Base-by-base conservation (phyloP, 768 basidiomycete species). In the Thelephora ganbajun region DNA sequence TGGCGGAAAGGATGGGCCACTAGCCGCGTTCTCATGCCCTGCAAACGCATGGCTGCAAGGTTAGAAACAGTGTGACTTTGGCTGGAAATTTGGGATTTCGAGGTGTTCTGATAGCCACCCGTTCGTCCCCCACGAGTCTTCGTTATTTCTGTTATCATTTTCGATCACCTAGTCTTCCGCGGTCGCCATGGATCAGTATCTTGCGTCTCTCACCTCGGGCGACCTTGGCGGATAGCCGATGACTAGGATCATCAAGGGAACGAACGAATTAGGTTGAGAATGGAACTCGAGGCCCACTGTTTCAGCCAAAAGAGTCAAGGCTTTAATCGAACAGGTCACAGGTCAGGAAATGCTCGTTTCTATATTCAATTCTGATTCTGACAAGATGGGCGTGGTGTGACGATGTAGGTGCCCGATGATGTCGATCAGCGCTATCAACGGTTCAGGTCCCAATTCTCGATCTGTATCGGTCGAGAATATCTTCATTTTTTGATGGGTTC, bases 161-260 rank as follows among this genome's bases (percentile, higher is more conserved):
- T 20, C 43, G 35, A 20, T 33, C 35, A 44, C 44, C 35, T 60
- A n/a, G n/a, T n/a, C n/a, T n/a, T n/a, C n/a, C n/a, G n/a, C n/a
- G 97, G 94, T 98, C 58, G 79, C 83, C 3, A 82, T 96, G 54
- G 74, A 79, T 46, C 90, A 91, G 57, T 94, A 92, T 59, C 73
- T 84, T 50, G 79, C 82, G 35, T 85, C 92, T 46, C 86, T 96
- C 54, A 74, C 75, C 44, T 69, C 84, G 2, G 54, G 77, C 2
- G 85, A 93, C 48, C 94, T 0, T 99, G 93, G 94, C 69, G 73
- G 23, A 76, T 96, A 35, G 71, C 75, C 6, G 80, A 87, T 33
- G 83, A 82, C n/a, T n/a, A n/a, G n/a, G n/a, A n/a, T n/a, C n/a
- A n/a, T 47, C 74, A 76, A 34, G 66, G 63, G 6, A 72, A 68